Evolutionary conservation across 768 basidiomycete species (phyloP).

Genomic region (Mycena galopus): DNA sequence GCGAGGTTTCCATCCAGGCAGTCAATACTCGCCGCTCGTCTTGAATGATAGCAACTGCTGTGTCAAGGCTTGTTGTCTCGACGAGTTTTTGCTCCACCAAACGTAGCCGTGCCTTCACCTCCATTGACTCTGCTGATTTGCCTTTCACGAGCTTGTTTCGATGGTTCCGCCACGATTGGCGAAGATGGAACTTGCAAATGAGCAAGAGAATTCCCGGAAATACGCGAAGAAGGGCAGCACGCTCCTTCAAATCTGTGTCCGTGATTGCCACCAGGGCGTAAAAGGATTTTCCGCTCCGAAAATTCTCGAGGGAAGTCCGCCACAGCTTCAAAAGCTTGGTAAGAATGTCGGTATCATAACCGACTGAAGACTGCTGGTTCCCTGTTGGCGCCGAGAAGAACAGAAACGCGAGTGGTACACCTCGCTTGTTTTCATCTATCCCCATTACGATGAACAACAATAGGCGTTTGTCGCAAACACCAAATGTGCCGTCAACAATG

Average conservation of each 20-base stretch:
- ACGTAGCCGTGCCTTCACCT: slow-evolving; percentile 12
- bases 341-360: slow-evolving; percentile 43
- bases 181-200: too few species aligned
- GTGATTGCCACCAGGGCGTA: too few species aligned
- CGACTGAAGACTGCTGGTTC: slow-evolving; percentile 41
- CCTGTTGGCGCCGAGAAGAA: slow-evolving; percentile 48
- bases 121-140: slow-evolving; percentile 10
- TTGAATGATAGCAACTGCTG: background rate
- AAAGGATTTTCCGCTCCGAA: too few species aligned
- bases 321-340: slow-evolving; percentile 41
- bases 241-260: too few species aligned
- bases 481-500: too few species aligned
- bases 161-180: slow-evolving; percentile 51
- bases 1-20: background rate
- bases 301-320: too few species aligned
- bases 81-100: slow-evolving; percentile 5
- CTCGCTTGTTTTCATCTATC: slow-evolving; percentile 42
- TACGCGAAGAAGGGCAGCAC: too few species aligned
- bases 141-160: slow-evolving; percentile 30
- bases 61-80: background rate
- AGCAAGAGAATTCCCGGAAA: too few species aligned
- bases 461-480: slow-evolving; percentile 30
- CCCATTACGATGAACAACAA: slow-evolving; percentile 50
- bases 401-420: slow-evolving; percentile 47
- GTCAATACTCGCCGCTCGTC: background rate